Base-by-base conservation (phyloP, 345 rosid species). In the Gossypium bickii region DNA sequence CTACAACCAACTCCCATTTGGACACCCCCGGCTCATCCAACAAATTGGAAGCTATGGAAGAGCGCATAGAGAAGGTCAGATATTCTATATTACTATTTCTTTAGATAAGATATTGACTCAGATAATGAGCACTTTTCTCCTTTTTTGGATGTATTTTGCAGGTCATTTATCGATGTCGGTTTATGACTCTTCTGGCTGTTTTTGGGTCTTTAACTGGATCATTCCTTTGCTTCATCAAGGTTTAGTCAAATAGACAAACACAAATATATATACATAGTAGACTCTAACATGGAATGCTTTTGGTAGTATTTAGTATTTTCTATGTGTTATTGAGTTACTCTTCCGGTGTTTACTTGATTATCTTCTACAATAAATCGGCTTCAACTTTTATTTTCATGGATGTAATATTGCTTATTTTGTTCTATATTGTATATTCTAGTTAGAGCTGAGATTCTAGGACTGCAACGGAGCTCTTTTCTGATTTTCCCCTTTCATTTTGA, bases 161-260 rank as follows among this genome's bases (percentile, higher is more conserved):
- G 96, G 81, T 64, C 9, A 90, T 92, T 45, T 92, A 93, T 81
- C 15, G 84, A 72, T 90, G 89, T 77, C 84, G 98, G 66, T 93
- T 91, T 84, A 72, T 93, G 89, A 79, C 92, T 62, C 70, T 91
- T 72, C 89, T 92, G 24, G 97, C 88, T 64, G 93, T 92, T 51
- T 75, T 85, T 53, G 97, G 98, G 2, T 92, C 97, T 72, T 71
- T 93, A 77, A 52, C 86, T 0, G 98, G 98, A 43, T 90, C 97
- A 34, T 62, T 93, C 58, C 77, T 89, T 18, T 92, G 97, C 79
- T 93, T 93, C 83, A 78, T 92, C 79, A 90, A 90, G 96, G 97
- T 90, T 71, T 44, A 34, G 41, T 5, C 41, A 34, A 34, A 34
- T 34, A 34, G 41, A 34, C 41, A 34, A 34, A 34, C 41, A 34